These are phyloP conservation scores for Penicillium janthinellum DNA, from an alignment of 2,329 filamentous ascomycete species.

Conservation along the genomic window DNA sequence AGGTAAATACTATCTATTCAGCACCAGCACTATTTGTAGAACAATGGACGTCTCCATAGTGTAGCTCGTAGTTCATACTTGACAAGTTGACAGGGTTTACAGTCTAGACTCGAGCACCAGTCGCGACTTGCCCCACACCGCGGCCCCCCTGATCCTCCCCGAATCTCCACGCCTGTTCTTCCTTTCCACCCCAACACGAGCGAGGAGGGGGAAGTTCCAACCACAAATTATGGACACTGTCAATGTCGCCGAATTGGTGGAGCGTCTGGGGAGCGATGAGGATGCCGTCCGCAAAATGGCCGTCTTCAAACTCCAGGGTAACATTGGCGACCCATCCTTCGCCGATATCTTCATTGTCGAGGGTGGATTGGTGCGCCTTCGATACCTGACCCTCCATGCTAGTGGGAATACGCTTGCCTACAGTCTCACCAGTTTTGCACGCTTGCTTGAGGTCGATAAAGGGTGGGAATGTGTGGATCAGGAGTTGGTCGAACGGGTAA, in stretches of 20 bases:
- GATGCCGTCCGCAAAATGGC: constrained; percentile 98
- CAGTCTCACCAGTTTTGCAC: constrained; percentile 82
- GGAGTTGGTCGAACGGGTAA: constrained; percentile 61
- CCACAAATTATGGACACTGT: constrained; percentile 53
- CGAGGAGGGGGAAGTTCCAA: neutral
- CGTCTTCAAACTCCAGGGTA: constrained; percentile 94
- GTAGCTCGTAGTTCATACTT: neutral
- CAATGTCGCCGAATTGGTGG: constrained; percentile 60
- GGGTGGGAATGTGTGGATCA: constrained; percentile 76
- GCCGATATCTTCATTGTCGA: constrained; percentile 94
- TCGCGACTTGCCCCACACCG: constrained; percentile 17
- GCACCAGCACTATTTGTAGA: neutral
- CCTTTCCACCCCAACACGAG: constrained; percentile 2
- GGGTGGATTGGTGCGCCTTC: constrained; percentile 78
- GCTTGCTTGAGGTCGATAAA: constrained; percentile 92
- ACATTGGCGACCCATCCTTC: constrained; percentile 94
- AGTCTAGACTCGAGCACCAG: neutral
- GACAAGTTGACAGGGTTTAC: neutral
- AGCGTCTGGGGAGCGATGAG: constrained; percentile 64
- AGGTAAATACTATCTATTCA: neutral
- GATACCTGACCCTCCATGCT: constrained; percentile 79
- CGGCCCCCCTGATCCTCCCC: constrained; percentile 7
- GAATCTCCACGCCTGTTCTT: constrained; percentile 11
- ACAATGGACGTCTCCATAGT: neutral
- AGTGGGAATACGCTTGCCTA: constrained; percentile 95